A percentile compares a stretch with the other conserved stretches of the same genome.
These are phyloP conservation scores for Epithele typhae DNA, from an alignment of 768 basidiomycete species.

Conservation along the genomic window DNA sequence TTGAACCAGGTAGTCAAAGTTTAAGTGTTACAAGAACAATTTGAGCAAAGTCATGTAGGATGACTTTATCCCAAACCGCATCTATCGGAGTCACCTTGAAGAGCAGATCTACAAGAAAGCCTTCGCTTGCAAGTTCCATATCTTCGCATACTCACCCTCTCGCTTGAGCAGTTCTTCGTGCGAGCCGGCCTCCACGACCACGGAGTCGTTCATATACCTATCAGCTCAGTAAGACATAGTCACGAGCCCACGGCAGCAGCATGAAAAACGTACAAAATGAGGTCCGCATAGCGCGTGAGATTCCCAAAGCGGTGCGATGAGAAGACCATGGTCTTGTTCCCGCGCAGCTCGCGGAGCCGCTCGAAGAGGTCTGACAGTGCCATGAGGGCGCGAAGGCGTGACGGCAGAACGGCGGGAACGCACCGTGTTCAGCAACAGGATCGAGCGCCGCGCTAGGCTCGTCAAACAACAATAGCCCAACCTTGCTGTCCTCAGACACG, in stretches of 20 bases:
- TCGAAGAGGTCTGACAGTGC: constrained; percentile 55
- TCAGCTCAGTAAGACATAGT: not conserved
- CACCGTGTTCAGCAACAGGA: constrained; percentile 71
- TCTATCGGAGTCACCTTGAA: too few relatives aligned
- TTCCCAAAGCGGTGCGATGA: constrained; percentile 75
- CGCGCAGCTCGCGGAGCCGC: constrained; percentile 58
- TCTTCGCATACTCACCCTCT: constrained; percentile 64
- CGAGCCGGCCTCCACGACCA: constrained; percentile 60
- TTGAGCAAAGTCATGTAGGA: too few relatives aligned
- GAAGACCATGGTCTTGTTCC: constrained; percentile 81
- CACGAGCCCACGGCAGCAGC: not conserved
- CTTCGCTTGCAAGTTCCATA: constrained; percentile 71
- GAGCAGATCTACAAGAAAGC: constrained; percentile 58
- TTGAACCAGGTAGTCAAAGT: too few relatives aligned
- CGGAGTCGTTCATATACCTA: constrained; percentile 68
- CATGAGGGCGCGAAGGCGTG: too few relatives aligned
- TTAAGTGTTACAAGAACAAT: too few relatives aligned
- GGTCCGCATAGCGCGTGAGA: constrained; percentile 67
- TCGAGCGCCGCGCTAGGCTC: constrained; percentile 18
- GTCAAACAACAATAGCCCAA: constrained; percentile 19
- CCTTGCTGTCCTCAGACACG: constrained; percentile 21
- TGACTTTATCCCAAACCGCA: too few relatives aligned
- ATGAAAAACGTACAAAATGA: constrained; percentile 38
- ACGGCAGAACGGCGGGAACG: not conserved
- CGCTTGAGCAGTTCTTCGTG: constrained; percentile 53